These are phyloP conservation scores for Hirschfeldia incana DNA, from an alignment of 345 rosid species.

Conservation along the genomic window DNA sequence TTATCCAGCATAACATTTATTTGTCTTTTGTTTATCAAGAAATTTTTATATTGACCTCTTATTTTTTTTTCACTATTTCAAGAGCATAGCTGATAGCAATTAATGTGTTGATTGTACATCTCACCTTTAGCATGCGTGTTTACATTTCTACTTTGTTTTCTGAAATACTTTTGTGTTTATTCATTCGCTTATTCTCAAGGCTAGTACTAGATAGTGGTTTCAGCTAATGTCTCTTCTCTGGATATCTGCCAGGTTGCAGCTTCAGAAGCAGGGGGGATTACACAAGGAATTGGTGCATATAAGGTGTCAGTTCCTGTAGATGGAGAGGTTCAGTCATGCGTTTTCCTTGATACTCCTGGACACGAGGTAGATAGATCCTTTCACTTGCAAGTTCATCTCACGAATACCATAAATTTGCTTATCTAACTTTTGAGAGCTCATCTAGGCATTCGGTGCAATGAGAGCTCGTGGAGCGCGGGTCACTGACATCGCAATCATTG, in stretches of 20 bases:
- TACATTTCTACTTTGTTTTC: not conserved
- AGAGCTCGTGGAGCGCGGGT: conserved; percentile 99
- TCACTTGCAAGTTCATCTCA: conserved; percentile 8
- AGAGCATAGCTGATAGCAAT: conserved; percentile 1
- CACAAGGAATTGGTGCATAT: conserved; percentile 99
- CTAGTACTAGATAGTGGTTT: conserved; percentile 9
- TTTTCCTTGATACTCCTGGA: conserved; percentile 99
- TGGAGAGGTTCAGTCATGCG: conserved; percentile 76
- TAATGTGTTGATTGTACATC: conserved; percentile 12
- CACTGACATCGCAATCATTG: conserved; percentile 92
- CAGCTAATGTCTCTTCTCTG: conserved; percentile 34
- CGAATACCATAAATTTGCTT: conserved; percentile 25
- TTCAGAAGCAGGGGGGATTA: conserved; percentile 96
- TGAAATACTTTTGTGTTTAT: not conserved
- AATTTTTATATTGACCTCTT: not conserved
- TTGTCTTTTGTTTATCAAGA: not conserved
- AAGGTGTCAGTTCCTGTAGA: conserved; percentile 77
- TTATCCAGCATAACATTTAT: not conserved
- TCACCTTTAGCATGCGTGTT: not conserved
- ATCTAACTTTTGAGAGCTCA: conserved; percentile 34
- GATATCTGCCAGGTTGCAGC: conserved; percentile 76
- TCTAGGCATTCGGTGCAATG: conserved; percentile 99
- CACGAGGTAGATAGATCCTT: conserved; percentile 72
- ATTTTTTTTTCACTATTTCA: not conserved
- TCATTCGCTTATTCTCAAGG: conserved; percentile 1